phyloP scores from a whole-genome alignment of 352 stramenopile genomes.

The Globisporangium irregulare region DNA sequence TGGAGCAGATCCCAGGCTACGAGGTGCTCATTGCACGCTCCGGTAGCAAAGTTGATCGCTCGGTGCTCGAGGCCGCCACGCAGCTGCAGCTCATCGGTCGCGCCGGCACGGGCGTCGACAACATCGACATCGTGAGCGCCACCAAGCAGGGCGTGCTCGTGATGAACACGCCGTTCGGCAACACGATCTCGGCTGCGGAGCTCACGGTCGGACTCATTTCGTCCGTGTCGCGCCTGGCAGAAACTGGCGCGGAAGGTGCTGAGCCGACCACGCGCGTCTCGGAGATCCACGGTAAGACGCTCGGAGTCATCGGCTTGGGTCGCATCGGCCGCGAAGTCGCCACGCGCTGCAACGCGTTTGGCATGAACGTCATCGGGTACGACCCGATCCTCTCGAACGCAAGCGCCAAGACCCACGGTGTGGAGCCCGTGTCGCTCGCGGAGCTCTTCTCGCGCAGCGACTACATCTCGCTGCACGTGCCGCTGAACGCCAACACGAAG shows the following conservation, averaged over 20 bases:
- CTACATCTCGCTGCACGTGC: slow-evolving; percentile 96
- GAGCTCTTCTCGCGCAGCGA: slow-evolving; percentile 91
- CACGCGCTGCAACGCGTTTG: slow-evolving; percentile 89
- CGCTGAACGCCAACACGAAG: slow-evolving; percentile 93
- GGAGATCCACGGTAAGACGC: slow-evolving; percentile 88
- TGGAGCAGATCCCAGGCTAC: slow-evolving; percentile 75
- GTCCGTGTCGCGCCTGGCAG: slow-evolving; percentile 44
- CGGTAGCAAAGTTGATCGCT: slow-evolving; percentile 70
- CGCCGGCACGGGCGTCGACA: slow-evolving; percentile 91
- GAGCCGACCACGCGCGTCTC: slow-evolving; percentile 36
- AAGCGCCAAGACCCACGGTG: slow-evolving; percentile 68
- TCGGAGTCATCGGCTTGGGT: slow-evolving; percentile 93
- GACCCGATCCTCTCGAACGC: slow-evolving; percentile 90
- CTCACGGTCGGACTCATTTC: slow-evolving; percentile 92
- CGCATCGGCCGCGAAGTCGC: slow-evolving; percentile 93
- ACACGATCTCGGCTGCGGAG: slow-evolving; percentile 95
- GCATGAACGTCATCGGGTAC: slow-evolving; percentile 94
- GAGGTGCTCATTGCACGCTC: slow-evolving; percentile 89
- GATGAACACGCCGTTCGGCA: slow-evolving; percentile 95
- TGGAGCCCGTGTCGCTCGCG: slow-evolving; percentile 82
- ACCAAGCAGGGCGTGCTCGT: slow-evolving; percentile 93
- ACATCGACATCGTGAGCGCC: slow-evolving; percentile 91
- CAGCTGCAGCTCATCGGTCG: slow-evolving; percentile 84
- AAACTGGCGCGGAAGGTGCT: neutral
- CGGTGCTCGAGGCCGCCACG: slow-evolving; percentile 58